These are phyloP conservation scores for Melaleuca quinquenervia DNA, from an alignment of 345 rosid species.

Conservation along the genomic window DNA sequence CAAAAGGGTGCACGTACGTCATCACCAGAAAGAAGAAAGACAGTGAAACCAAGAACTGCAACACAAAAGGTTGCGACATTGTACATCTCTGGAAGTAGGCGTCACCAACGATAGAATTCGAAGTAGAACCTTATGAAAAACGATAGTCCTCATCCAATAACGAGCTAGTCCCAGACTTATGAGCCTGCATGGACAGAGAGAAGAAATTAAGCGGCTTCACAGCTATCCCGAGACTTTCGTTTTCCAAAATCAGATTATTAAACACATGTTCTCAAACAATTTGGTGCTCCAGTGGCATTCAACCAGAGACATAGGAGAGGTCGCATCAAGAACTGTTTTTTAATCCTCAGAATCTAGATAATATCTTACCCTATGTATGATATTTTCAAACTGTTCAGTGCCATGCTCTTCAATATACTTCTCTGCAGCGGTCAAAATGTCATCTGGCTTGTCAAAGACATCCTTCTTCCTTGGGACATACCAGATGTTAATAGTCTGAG, in stretches of 20 bases:
- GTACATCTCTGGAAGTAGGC: not conserved
- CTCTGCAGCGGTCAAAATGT: constrained; percentile 84
- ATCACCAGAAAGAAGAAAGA: not conserved
- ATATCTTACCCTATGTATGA: constrained; percentile 48
- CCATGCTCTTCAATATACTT: constrained; percentile 76
- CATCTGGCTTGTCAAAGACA: constrained; percentile 44
- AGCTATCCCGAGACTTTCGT: not conserved
- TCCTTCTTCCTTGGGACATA: constrained; percentile 84
- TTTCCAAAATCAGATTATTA: not conserved
- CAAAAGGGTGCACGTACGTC: not conserved
- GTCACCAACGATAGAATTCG: not conserved
- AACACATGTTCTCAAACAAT: not conserved
- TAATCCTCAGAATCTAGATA: not conserved
- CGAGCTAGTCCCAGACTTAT: constrained; percentile 33
- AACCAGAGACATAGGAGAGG: not conserved
- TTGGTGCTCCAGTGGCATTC: not conserved
- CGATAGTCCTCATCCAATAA: constrained; percentile 18
- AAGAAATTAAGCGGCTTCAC: not conserved
- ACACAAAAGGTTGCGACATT: not conserved
- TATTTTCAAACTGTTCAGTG: constrained; percentile 79
- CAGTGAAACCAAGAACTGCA: not conserved
- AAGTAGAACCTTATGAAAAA: constrained; percentile 4
- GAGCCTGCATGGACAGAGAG: constrained; percentile 31
- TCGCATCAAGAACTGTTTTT: not conserved
- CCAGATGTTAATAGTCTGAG: constrained; percentile 78